phyloP scores from a whole-genome alignment of 345 rosid genomes.

The Laguncularia racemosa region DNA sequence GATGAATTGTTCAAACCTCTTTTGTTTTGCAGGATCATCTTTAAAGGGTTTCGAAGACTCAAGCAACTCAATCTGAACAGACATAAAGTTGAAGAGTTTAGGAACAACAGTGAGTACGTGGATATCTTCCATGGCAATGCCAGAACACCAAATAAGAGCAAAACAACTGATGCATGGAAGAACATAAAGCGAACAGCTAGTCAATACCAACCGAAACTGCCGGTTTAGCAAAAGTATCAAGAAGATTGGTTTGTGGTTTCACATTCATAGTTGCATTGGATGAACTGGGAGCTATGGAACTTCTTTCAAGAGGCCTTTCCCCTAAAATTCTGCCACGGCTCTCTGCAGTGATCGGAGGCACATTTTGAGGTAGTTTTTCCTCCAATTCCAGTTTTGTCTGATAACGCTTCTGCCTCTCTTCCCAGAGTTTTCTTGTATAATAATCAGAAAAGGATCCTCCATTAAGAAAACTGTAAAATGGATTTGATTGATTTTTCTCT shows the following conservation, averaged over 20 bases:
- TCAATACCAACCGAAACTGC: constrained; percentile 49
- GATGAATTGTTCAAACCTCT: constrained; percentile 87
- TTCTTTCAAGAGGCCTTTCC: constrained; percentile 82
- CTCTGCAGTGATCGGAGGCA: constrained; percentile 75
- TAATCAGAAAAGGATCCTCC: constrained; percentile 86
- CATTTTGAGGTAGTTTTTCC: constrained; percentile 36
- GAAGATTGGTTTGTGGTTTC: constrained; percentile 59
- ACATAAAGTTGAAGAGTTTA: constrained; percentile 10
- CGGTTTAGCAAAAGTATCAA: constrained; percentile 80
- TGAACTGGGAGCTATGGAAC: constrained; percentile 35
- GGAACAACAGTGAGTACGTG: neutral
- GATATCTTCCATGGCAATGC: neutral
- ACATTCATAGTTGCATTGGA: constrained; percentile 41
- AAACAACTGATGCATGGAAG: neutral
- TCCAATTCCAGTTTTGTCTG: constrained; percentile 46
- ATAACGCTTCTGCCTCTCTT: constrained; percentile 62
- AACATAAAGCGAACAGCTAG: constrained; percentile 9
- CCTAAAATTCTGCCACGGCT: constrained; percentile 79
- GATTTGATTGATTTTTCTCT: constrained; percentile 84
- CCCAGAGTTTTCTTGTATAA: constrained; percentile 84
- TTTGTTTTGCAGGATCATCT: constrained; percentile 83
- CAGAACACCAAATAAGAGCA: neutral
- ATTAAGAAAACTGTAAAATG: constrained; percentile 74
- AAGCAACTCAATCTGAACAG: constrained; percentile 43
- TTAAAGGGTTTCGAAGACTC: constrained; percentile 72